Base-by-base conservation (phyloP, 208 protist genomes). In the Strigomonas culicis region DNA sequence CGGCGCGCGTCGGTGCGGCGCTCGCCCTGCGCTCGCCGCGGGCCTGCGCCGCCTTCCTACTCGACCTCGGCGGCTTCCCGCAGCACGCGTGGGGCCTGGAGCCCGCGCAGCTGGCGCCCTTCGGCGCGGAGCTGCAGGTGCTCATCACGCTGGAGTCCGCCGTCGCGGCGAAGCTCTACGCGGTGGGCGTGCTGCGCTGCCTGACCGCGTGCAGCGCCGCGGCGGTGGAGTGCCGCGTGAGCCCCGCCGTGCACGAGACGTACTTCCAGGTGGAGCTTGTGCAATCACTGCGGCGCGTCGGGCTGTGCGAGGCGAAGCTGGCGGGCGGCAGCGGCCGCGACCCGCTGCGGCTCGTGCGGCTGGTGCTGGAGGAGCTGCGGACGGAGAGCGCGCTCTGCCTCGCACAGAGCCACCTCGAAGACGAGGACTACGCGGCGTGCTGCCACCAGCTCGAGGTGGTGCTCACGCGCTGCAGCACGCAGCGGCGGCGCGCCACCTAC, bases 371-470 rank as follows among this genome's bases (percentile, higher is more conserved):
- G 59, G 88, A 92, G 61, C 69, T 94, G 49, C 77, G 70, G 32
- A 41, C 88, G 2, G 84, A 94, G 4, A 74, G 57, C 21, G 66
- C 84, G 31, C 68, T 91, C n/a, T 76, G 75, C 52, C 72, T 88
- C 32, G 70, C 88, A 27, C 71, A 72, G 25, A 71, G 72, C 2
- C 43, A 65, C 25, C 59, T 86, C 11, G 63, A 79, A 17, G 75
- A 77, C 34, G 51, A 61, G 15, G 75, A 84, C 59, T 64, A 88
- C 53, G 67, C 57, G 0, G 55, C 75, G 56, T 57, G 74, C 34
- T 81, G 86, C 28, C 84, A 82, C 63, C 74, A 84, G 30, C 21
- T 94, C 15, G 75, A 90, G 62, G 57, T 70, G 4, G 82, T 74
- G 4, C 63, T 89, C 6, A 69, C 79, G 17, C 61, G 70, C 25